These are phyloP conservation scores for Fomitopsis betulina DNA, from an alignment of 1,284 basidiomycete species.

Conservation along the genomic window DNA sequence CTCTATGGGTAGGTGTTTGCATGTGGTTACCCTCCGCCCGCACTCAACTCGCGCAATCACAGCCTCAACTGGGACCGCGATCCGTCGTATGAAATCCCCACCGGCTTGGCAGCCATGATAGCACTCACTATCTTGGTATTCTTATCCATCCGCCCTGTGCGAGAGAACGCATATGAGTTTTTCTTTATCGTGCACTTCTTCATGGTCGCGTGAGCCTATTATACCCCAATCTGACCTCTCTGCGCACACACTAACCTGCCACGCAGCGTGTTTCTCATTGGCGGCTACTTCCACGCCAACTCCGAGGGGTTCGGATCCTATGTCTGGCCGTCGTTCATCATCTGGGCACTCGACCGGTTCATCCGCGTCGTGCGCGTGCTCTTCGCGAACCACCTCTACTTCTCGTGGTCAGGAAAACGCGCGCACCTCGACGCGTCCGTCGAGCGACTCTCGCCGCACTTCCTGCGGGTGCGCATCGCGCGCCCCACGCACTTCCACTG, in stretches of 20 bases:
- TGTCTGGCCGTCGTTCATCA: conserved; percentile 53
- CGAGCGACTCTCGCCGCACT: conserved; percentile 44
- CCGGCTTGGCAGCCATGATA: conserved; percentile 14
- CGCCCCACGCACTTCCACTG: conserved; percentile 38
- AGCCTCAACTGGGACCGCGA: not conserved
- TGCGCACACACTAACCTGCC: not conserved
- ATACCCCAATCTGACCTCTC: not conserved
- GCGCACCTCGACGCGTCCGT: conserved; percentile 33
- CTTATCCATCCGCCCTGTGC: conserved; percentile 20
- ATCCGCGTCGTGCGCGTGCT: conserved; percentile 47
- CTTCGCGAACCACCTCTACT: conserved; percentile 45
- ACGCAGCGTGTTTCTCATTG: conserved; percentile 19
- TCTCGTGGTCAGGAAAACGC: conserved; percentile 22
- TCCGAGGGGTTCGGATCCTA: conserved; percentile 24
- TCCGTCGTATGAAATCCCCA: conserved; percentile 2
- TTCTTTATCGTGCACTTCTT: conserved; percentile 24
- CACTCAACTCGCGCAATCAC: not conserved
- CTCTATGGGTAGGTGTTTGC: not conserved
- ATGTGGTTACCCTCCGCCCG: not conserved
- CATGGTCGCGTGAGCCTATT: conserved; percentile 18
- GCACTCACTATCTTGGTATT: conserved; percentile 19
- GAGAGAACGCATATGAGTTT: conserved; percentile 20
- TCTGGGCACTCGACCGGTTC: conserved; percentile 64
- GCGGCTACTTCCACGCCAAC: conserved; percentile 32
- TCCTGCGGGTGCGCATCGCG: conserved; percentile 45